Evolutionary conservation across 1,284 basidiomycete species (phyloP).

Genomic region (Gomphus bonarii): DNA sequence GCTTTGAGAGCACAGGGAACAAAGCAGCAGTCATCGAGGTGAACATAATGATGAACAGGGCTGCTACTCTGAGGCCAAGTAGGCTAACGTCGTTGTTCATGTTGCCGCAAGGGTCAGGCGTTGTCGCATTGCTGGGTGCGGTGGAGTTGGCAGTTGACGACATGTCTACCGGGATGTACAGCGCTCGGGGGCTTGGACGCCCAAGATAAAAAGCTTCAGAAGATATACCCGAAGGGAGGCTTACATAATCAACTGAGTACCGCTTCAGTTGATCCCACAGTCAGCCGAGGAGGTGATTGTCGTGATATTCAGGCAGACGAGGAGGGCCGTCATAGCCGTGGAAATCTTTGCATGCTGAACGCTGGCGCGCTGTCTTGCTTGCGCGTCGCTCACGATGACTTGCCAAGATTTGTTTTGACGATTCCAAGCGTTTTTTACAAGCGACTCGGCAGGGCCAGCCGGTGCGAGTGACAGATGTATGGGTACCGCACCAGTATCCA

Average conservation of each 20-base stretch:
- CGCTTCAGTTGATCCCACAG: not conserved
- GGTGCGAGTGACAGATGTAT: not conserved
- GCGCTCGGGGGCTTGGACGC: not conserved
- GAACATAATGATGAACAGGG: conserved; percentile 81
- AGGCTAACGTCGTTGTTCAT: conserved; percentile 1
- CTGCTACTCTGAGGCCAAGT: conserved; percentile 58
- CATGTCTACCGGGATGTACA: not conserved
- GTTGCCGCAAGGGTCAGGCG: not conserved
- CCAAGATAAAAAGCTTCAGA: not conserved
- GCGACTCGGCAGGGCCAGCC: not conserved
- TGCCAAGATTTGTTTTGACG: not conserved
- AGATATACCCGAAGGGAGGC: not conserved
- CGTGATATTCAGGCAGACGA: too few species aligned
- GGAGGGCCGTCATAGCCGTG: not conserved
- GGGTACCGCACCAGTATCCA: not conserved
- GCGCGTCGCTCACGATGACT: not conserved
- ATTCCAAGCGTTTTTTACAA: not conserved
- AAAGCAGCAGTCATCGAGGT: conserved; percentile 64
- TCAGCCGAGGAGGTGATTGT: not conserved
- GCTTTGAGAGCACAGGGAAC: conserved; percentile 72
- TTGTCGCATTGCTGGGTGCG: not conserved
- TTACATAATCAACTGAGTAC: conserved; percentile 2
- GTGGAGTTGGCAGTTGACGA: not conserved
- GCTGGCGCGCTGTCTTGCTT: not conserved
- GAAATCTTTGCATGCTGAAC: not conserved